Evolutionary conservation across 164 flowering plant genomes (phyloP), one percentile per base, ranked within the genome.

Genomic region (Brasenia schreberi): DNA sequence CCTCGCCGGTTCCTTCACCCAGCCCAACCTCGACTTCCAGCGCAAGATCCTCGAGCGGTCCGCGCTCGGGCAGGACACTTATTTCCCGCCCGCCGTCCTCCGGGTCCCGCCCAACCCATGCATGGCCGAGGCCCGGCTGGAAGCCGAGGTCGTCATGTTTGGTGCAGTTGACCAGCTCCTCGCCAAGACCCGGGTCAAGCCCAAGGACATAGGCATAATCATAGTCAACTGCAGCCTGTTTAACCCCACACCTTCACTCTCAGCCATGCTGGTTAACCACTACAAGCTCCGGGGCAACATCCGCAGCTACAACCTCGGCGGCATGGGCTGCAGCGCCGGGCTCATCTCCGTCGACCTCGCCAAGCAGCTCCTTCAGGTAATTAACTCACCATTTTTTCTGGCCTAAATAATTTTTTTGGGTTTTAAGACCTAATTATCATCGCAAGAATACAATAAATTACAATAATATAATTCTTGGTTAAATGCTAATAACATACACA

Each of bases 291-390:
- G 79, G 7, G 70, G 67, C 39, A 69, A 82, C 52, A 76, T 84
- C 11, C 76, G 72, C 0, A 85, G 83, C 79, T 89, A 72, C 77
- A 87, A 83, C 67, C 85, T 89, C 0, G 89, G 89, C 1, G 93
- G 96, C 19, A 89, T 89, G 96, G 96, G 96, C 3, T 89, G 96
- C 59, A 74, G 82, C 1, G 92, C 96, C 0, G 97, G 97, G 0
- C 75, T 90, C 19, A 85, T 90, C 27, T 86, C 97, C 5, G 84
- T 90, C 1, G 97, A 88, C 66, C 92, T 90, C 19, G 97, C 92
- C 66, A 86, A 85, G 67, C 87, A 87, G 59, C 85, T 90, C 9
- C 71, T 90, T 14, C 94, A 90, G 92, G 97, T 86, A 43, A 7
- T 18, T 6, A 49, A 7, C 19, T 42, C 18, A 5, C 0, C 27